Percentiles rank a stretch among this genome's conserved stretches.
Conservation (phyloP, 371 early-diverging fungal species). For the Dinochytrium kinnereticum region DNA sequence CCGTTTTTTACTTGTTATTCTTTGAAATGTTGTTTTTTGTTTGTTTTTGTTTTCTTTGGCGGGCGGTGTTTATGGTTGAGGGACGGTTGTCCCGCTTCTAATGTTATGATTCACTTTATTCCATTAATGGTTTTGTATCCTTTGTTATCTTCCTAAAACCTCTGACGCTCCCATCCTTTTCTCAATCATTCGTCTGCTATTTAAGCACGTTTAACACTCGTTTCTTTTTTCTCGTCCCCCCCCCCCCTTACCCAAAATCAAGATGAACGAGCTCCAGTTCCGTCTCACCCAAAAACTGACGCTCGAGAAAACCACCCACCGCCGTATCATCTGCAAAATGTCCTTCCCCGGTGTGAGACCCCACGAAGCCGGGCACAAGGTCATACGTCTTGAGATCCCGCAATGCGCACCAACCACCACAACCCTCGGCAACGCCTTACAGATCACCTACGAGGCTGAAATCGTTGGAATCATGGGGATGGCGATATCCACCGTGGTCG, state of each 20-base stretch:
- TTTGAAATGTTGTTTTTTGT: no score
- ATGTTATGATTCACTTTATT: no score
- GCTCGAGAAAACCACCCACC: not conserved
- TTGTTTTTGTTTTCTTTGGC: no score
- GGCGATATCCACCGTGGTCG: slow-evolving; percentile 4
- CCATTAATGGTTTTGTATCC: no score
- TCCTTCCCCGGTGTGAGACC: slow-evolving; percentile 15
- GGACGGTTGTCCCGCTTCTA: no score
- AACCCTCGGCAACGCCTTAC: not conserved
- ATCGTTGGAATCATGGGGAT: not conserved
- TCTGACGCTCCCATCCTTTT: not conserved
- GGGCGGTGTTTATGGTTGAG: no score
- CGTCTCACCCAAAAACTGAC: slow-evolving; percentile 7
- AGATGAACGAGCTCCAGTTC: slow-evolving; percentile 24
- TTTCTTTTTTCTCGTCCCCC: no score
- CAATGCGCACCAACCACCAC: slow-evolving; percentile 7
- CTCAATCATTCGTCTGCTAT: no score
- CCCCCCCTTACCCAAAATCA: no score
- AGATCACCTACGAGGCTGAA: slow-evolving; percentile 7
- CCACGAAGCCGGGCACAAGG: slow-evolving; percentile 17
- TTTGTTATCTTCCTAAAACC: no score
- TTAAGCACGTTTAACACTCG: no score
- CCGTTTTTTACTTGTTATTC: not conserved
- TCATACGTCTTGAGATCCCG: slow-evolving; percentile 4
- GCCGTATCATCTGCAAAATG: not conserved